A percentile compares a stretch with the other conserved stretches of the same genome.
These are phyloP conservation scores for Cladophialophora bantiana DNA, from an alignment of 2,329 filamentous ascomycete genomes.

Conservation along the genomic window DNA sequence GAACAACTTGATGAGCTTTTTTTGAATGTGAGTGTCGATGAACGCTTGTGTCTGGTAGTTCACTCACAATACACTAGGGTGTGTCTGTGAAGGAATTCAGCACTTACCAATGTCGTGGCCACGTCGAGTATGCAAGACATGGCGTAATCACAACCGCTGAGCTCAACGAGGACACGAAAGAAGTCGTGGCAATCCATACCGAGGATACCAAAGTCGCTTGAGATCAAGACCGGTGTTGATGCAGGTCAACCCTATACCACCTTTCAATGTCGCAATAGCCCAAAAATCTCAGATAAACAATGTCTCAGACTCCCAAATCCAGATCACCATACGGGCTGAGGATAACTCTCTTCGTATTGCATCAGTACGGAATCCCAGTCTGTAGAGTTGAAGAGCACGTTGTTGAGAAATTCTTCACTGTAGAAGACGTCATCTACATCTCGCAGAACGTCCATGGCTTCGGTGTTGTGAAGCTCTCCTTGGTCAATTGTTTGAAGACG, in stretches of 20 bases:
- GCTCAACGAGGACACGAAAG: constrained; percentile 2
- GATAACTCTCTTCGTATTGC: neutral
- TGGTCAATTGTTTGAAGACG: constrained; percentile 1
- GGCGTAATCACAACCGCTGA: constrained; percentile 7
- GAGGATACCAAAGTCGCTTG: constrained; percentile 1
- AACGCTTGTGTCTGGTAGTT: neutral
- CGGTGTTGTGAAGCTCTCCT: neutral
- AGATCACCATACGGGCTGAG: constrained; percentile 2
- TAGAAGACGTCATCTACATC: neutral
- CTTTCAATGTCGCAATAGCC: neutral
- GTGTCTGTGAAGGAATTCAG: constrained; percentile 12
- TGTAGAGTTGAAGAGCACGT: constrained; percentile 4
- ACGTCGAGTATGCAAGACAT: constrained; percentile 8
- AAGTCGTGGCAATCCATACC: constrained; percentile 1
- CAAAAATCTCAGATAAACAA: neutral
- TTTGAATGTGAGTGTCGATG: constrained; percentile 22
- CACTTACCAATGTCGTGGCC: constrained; percentile 10
- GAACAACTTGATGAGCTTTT: constrained; percentile 44
- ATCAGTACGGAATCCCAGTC: constrained; percentile 6
- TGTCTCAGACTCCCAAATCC: neutral
- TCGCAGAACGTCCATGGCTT: neutral
- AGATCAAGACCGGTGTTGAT: neutral
- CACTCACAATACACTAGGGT: constrained; percentile 3
- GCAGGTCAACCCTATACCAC: neutral
- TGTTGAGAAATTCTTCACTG: neutral